Evolutionary conservation across 2,329 filamentous ascomycete genomes (phyloP), one percentile per base, ranked within the genome.

Genomic region (Elsinoe perseae): DNA sequence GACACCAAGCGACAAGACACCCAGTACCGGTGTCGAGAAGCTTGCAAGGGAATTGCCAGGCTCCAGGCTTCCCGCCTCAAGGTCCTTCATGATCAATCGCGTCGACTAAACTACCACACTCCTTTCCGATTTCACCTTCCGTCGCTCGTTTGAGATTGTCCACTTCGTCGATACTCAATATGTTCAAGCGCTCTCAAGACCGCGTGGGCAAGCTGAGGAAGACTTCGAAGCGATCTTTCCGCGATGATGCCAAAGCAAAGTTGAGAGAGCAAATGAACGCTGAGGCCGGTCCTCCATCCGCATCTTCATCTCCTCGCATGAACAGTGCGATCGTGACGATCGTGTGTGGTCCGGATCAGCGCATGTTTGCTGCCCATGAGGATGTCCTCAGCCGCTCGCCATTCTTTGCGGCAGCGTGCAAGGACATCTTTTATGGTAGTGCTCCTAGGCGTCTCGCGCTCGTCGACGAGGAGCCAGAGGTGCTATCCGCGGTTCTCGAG

Each of bases 111-210:
- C 55, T 56, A 30, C 50, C 50, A 56, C 56, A 57, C 56, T n/a
- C 20, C 44, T 32, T 44, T 52, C 34, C 20, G 27, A n/a, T 25
- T 50, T 46, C 48, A 32, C 40, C 34, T 30, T 38, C 38, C 34
- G 40, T 40, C 23, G 68, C 70, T 74, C 73, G 59, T 74, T 74
- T 46, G 56, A 48, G 70, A 66, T 66, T 70, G 65, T 65, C 65
- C 68, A 64, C 70, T 69, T 72, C 72, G 68, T 65, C 63, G 65
- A 64, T 63, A 67, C 59, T 69, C 76, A 78, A 70, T 73, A 95
- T 95, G 89, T 95, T 95, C 80, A 95, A 90, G 77, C 89, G 89
- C 72, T 91, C 90, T 69, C 91, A 93, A 77, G 86, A 92, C 73
- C 87, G 90, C 69, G 87, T 91, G 73, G 87, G 89, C 77, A 96